Conservation (phyloP, 2,329 filamentous ascomycete genomes). For the Zymoseptoria tritici region DNA sequence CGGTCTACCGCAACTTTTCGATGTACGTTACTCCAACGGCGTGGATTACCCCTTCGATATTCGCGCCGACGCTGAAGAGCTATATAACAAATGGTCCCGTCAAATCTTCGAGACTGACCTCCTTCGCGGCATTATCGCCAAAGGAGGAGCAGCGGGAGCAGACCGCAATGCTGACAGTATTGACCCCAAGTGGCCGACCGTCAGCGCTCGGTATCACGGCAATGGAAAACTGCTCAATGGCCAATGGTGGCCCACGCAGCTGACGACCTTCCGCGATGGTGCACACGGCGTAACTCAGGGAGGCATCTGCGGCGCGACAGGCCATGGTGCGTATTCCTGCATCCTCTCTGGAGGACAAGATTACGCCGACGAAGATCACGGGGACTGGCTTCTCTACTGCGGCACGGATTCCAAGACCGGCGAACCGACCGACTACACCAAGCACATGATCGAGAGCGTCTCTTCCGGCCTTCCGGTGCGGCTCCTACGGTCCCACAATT, state of each 20-base stretch:
- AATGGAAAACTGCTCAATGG: conserved; percentile 38
- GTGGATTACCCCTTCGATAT: conserved; percentile 41
- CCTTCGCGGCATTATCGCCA: conserved; percentile 38
- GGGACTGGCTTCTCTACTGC: conserved; percentile 45
- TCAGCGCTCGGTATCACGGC: conserved; percentile 31
- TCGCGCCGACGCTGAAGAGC: conserved; percentile 38
- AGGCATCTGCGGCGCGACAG: conserved; percentile 45
- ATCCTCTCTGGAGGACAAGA: conserved; percentile 41
- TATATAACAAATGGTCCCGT: conserved; percentile 41
- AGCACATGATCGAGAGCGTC: conserved; percentile 36
- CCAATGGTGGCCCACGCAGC: conserved; percentile 50
- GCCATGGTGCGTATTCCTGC: conserved; percentile 47
- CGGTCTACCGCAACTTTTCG: conserved; percentile 39
- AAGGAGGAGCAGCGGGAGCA: conserved; percentile 2
- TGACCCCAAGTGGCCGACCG: conserved; percentile 17
- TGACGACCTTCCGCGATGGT: conserved; percentile 45
- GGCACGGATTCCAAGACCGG: conserved; percentile 40
- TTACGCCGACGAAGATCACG: conserved; percentile 27
- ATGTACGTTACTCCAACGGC: conserved; percentile 10
- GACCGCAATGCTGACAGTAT: conserved; percentile 21
- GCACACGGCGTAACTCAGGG: conserved; percentile 45
- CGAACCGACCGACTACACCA: conserved; percentile 33
- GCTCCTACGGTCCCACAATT: conserved; percentile 42
- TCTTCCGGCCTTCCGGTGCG: conserved; percentile 38
- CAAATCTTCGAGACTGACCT: conserved; percentile 39